Base-by-base conservation (phyloP, 306 rosid genomes). In the Quercus suber region DNA sequence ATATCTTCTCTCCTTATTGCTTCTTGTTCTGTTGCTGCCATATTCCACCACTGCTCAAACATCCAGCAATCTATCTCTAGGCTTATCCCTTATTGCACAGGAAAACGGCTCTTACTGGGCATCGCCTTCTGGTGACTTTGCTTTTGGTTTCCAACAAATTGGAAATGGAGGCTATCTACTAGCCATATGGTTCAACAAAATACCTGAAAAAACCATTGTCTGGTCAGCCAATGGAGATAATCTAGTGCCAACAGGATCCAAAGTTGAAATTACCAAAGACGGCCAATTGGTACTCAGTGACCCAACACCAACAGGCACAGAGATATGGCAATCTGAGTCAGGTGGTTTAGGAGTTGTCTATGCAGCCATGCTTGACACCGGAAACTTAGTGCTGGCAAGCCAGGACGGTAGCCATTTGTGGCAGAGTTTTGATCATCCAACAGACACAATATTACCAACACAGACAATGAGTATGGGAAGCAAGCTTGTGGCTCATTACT, bases 381-480 rank as follows among this genome's bases (percentile, higher is more conserved):
- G 97, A 0, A 90, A 90, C 78, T 86, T 92, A 18, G 87, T 89
- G 67, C 74, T 90, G 63, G 76, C 56, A 3, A 45, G 71, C 55
- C 21, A 5, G 0, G 23, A 28, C 13, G 79, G 86, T 1, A 10
- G 7, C 12, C 0, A 5, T 70, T 61, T 86, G 30, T 92, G 96
- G 95, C 70, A 85, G 77, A 90, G 92, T 71, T 92, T 92, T 69
- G 61, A 79, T 1, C 15, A 64, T 17, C 91, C 91, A 5, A 87
- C 95, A 0, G 92, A 90, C 55, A 90, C 95, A 0, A 78, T 92
- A 56, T 80, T 92, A 58, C 95, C 95, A 1, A 73, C 78, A 21
- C 92, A 90, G 52, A 55, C 69, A 33, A 10, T 92, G 18, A 35
- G 11, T 4, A 12, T 1, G 1, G 19, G n/a, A 1, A n/a, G 2